A percentile compares a stretch with the other conserved stretches of the same genome.
phyloP scores from a whole-genome alignment of 2,329 filamentous ascomycete genomes.

The Bipolaris gigantea region DNA sequence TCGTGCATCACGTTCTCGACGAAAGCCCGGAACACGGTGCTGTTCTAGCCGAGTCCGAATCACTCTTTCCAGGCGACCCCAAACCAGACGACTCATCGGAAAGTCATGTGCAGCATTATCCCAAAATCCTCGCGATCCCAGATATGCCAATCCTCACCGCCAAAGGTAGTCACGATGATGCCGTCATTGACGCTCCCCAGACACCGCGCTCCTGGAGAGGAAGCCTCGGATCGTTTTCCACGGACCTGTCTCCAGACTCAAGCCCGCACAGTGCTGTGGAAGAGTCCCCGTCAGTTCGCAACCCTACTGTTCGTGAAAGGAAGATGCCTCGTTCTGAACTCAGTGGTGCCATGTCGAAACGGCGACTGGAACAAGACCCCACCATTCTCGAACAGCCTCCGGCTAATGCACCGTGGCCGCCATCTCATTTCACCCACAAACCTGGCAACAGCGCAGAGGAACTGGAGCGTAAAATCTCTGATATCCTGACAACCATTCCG shows the following conservation, averaged over 20 bases:
- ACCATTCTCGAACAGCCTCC: constrained; percentile 43
- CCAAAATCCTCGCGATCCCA: constrained; percentile 9
- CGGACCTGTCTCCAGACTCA: constrained; percentile 36
- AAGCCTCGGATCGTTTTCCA: constrained; percentile 37
- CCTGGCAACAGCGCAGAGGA: constrained; percentile 54
- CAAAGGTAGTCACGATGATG: constrained; percentile 19
- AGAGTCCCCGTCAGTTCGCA: constrained; percentile 44
- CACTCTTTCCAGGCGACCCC: neutral
- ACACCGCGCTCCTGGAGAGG: constrained; percentile 38
- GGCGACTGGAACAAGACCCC: constrained; percentile 34
- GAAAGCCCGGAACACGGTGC: constrained; percentile 9
- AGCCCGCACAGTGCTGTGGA: constrained; percentile 36
- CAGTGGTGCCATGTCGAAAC: constrained; percentile 49
- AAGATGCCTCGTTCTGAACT: constrained; percentile 45
- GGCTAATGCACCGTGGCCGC: constrained; percentile 38
- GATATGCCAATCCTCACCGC: constrained; percentile 27
- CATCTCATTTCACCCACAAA: constrained; percentile 39
- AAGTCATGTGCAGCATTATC: constrained; percentile 4
- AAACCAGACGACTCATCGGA: constrained; percentile 5
- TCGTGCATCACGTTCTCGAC: constrained; percentile 36
- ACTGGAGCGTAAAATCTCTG: constrained; percentile 77
- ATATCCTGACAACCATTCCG: constrained; percentile 76
- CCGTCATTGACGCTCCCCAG: constrained; percentile 24
- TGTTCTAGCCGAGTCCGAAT: constrained; percentile 5
- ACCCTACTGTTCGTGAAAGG: constrained; percentile 27